Conservation (phyloP, 192 early-diverging fungal species). For the Spizellomyces punctatus region DNA sequence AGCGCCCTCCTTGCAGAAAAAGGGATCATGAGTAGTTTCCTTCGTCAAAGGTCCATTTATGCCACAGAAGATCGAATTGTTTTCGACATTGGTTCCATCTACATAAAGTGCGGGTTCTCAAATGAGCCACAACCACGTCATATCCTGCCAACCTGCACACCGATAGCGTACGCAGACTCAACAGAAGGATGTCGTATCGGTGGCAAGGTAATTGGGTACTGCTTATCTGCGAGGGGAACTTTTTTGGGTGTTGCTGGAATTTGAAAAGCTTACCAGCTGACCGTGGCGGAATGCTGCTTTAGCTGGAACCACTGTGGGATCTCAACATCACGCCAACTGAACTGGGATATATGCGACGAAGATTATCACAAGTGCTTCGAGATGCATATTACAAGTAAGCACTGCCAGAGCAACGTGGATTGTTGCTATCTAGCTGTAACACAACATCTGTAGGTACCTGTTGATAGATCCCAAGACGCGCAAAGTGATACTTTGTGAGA, state of each 20-base stretch:
- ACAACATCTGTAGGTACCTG: slow-evolving; percentile 49
- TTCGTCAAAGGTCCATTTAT: slow-evolving; percentile 62
- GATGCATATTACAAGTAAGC: slow-evolving; percentile 20
- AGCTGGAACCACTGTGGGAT: slow-evolving; percentile 23
- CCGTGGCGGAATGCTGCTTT: not conserved
- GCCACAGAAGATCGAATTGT: slow-evolving; percentile 84
- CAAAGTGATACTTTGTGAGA: slow-evolving; percentile 81
- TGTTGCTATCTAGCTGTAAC: not conserved
- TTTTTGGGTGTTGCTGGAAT: not conserved
- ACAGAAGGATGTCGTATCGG: slow-evolving; percentile 35
- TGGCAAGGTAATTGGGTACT: slow-evolving; percentile 24
- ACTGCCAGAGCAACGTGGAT: not conserved
- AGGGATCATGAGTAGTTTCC: slow-evolving; percentile 2
- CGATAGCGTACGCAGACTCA: slow-evolving; percentile 25
- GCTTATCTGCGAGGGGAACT: not conserved
- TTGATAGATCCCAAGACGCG: slow-evolving; percentile 81
- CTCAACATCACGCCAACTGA: not conserved
- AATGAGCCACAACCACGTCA: slow-evolving; percentile 80
- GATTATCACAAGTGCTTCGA: slow-evolving; percentile 4
- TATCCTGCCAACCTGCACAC: slow-evolving; percentile 56
- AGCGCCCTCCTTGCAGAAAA: too few relatives aligned
- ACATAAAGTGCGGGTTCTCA: slow-evolving; percentile 84
- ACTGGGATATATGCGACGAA: not conserved
- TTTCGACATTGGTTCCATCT: slow-evolving; percentile 81
- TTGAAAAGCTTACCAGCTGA: not conserved